These are phyloP conservation scores for Cronartium quercuum DNA, from an alignment of 1,284 basidiomycete genomes.

Conservation along the genomic window DNA sequence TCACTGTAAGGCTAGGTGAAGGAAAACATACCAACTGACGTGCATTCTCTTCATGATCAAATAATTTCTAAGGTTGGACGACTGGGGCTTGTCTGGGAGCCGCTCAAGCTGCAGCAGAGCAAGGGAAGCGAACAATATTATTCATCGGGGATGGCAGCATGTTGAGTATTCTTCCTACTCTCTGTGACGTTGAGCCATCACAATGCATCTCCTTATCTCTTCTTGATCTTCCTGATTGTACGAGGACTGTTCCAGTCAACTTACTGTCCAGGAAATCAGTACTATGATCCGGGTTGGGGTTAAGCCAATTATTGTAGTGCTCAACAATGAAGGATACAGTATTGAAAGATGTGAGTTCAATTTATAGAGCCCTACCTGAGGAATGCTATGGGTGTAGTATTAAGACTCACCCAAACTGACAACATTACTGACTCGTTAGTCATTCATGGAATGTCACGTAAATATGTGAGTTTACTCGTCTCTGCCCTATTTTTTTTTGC, in stretches of 20 bases:
- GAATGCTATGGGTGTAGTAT: no score
- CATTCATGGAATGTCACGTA: not conserved
- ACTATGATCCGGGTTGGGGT: constrained; percentile 66
- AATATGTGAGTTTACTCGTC: not conserved
- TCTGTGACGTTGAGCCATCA: not conserved
- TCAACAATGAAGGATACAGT: constrained; percentile 84
- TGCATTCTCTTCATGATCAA: no score
- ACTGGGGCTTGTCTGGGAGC: constrained; percentile 65
- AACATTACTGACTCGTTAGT: not conserved
- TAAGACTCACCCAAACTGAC: not conserved
- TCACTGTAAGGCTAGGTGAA: no score
- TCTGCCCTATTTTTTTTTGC: no score
- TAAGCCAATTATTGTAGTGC: constrained; percentile 71
- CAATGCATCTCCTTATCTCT: no score
- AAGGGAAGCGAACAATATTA: constrained; percentile 60
- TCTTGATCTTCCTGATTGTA: no score
- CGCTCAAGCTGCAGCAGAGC: constrained; percentile 69
- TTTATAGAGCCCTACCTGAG: constrained; percentile 45
- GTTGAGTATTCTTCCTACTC: not conserved
- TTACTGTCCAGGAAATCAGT: constrained; percentile 58
- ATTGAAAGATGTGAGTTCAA: constrained; percentile 60
- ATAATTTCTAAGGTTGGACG: constrained; percentile 62
- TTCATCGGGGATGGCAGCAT: constrained; percentile 71
- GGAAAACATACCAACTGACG: no score
- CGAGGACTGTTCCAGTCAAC: constrained; percentile 50